Base-by-base conservation (phyloP, 208 protist genomes). In the Plasmodiophora brassicae region DNA sequence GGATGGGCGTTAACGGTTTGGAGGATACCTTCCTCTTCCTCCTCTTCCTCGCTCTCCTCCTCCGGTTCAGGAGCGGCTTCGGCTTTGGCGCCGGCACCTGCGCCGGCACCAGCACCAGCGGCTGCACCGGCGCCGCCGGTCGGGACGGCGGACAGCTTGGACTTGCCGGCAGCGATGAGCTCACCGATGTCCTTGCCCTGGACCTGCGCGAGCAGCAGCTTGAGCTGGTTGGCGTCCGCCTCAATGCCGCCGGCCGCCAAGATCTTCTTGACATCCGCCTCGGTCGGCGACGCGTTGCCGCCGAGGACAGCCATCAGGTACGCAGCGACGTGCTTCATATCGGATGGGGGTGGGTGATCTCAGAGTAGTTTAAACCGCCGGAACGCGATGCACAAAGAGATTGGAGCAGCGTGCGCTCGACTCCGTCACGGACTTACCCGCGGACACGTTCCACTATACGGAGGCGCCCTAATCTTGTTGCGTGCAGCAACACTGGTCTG, bases 251-350 rank as follows among this genome's bases (percentile, higher is more conserved):
- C 94, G 38, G 93, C 91, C 1, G 86, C 50, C 46, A 96, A 88
- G 84, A 96, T 93, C 71, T 91, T 92, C 86, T 91, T 94, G 85
- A 96, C 85, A 85, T 92, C 89, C 45, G 38, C 90, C 35, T 20
- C 91, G 43, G 87, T 86, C 78, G 93, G 93, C 46, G 35, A 84
- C 10, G 87, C 91, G 50, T 94, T 94, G 88, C 94, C 93, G 84
- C 89, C 93, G 45, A 95, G 93, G n/a, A 90, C 86, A 38, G 88
- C 89, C 46, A 96, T 93, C 35, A 96, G 85, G 91, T 95, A 95
- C 57, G 94, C 94, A 54, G 94, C 93, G 53, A 90, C 36, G 85
- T 72, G 41, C 78, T 88, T 88, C 86, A 88, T 87, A 14, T 35
- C 38, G 45, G 45, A 86, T 39, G 45, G 32, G 25, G 50, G 14